Evolutionary conservation across 768 basidiomycete genomes (phyloP).

Genomic region (Trichaptum fuscoviolaceum): DNA sequence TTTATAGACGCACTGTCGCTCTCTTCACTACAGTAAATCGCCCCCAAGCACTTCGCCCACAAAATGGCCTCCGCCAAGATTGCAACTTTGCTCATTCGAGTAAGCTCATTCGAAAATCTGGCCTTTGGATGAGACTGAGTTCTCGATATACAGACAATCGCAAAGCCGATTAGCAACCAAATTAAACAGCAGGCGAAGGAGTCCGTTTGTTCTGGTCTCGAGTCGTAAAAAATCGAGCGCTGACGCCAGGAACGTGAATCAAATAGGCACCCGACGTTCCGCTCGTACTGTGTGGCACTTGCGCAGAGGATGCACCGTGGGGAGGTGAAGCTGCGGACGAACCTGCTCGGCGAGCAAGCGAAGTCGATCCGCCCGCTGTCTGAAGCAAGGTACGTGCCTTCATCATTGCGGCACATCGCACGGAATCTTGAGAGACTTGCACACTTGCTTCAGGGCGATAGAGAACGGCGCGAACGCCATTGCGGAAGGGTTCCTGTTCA

Average conservation of each 20-base stretch:
- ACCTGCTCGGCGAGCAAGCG: slow-evolving; percentile 72
- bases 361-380: slow-evolving; percentile 71
- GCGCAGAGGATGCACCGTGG: slow-evolving; percentile 74
- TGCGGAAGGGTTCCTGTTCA: slow-evolving; percentile 81
- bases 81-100: slow-evolving; percentile 68
- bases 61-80: slow-evolving; percentile 71
- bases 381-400: slow-evolving; percentile 53
- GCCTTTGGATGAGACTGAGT: not conserved
- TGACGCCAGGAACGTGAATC: not conserved
- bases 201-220: slow-evolving; percentile 33
- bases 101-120: slow-evolving; percentile 28
- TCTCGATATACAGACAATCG: slow-evolving; percentile 53
- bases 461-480: slow-evolving; percentile 82
- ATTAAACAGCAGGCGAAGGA: slow-evolving; percentile 69
- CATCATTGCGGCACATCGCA: slow-evolving; percentile 3
- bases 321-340: slow-evolving; percentile 67
- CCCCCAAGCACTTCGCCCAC: not conserved
- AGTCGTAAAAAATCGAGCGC: not conserved
- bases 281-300: slow-evolving; percentile 61
- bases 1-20: not conserved
- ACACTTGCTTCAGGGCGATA: slow-evolving; percentile 50
- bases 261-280: slow-evolving; percentile 65
- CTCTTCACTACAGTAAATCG: not conserved
- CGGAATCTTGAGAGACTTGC: not conserved
- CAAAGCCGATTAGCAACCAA: slow-evolving; percentile 70